Percentiles rank a stretch among this genome's conserved stretches.
phyloP scores from a whole-genome alignment of 345 rosid species.

The Euphorbia tirucalli region DNA sequence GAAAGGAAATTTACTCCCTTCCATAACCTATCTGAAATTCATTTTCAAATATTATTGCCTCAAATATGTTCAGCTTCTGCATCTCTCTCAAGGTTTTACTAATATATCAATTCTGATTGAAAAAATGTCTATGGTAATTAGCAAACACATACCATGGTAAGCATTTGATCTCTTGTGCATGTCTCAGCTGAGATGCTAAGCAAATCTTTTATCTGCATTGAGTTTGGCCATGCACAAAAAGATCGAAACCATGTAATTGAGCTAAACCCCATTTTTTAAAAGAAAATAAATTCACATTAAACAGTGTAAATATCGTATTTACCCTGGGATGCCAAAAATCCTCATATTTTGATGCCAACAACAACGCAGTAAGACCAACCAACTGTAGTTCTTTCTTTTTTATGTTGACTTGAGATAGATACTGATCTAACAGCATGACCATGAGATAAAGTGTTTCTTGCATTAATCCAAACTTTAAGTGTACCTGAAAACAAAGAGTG shows the following conservation, averaged over 20 bases:
- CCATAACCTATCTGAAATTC: too few species aligned
- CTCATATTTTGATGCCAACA: constrained; percentile 92
- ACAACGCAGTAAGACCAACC: constrained; percentile 80
- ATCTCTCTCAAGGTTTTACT: too few species aligned
- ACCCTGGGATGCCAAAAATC: constrained; percentile 99
- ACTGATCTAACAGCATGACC: constrained; percentile 67
- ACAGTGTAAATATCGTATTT: constrained; percentile 14
- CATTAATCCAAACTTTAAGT: constrained; percentile 81
- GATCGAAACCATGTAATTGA: neutral
- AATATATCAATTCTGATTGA: neutral
- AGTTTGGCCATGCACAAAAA: neutral
- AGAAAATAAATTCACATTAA: neutral
- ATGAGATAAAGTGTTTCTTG: constrained; percentile 89
- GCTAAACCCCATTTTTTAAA: neutral
- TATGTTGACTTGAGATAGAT: constrained; percentile 71
- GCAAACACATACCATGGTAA: constrained; percentile 55
- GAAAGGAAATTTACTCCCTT: too few species aligned
- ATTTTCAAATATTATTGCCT: too few species aligned
- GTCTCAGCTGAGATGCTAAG: constrained; percentile 84
- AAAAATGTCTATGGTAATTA: neutral
- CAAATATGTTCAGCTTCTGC: too few species aligned
- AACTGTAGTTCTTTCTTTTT: constrained; percentile 82
- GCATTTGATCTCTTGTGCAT: constrained; percentile 72
- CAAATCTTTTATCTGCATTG: constrained; percentile 74
- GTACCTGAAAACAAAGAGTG: constrained; percentile 55